Evolutionary conservation across 1,139 yeast genomes (phyloP).

Genomic region (Pichia sp.): DNA sequence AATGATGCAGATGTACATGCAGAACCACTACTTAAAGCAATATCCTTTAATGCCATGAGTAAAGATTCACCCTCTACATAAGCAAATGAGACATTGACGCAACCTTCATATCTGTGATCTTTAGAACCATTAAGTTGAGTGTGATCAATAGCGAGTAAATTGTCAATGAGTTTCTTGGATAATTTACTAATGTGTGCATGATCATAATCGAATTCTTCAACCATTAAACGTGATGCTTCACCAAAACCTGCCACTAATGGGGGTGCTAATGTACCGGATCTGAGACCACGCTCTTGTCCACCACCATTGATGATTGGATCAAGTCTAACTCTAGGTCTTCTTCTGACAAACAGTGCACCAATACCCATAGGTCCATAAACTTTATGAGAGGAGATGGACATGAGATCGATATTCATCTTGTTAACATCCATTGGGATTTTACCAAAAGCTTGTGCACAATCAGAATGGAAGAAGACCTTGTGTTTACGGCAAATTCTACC

Average conservation of each 20-base stretch:
- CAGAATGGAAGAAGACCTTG: slow-evolving; percentile 97
- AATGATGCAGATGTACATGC: slow-evolving; percentile 98
- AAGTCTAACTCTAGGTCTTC: slow-evolving; percentile 97
- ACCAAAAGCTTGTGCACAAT: slow-evolving; percentile 97
- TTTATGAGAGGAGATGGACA: slow-evolving; percentile 94
- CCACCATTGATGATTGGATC: slow-evolving; percentile 97
- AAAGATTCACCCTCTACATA: slow-evolving; percentile 97
- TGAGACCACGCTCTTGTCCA: slow-evolving; percentile 97
- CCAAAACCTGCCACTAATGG: slow-evolving; percentile 96
- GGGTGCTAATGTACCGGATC: slow-evolving; percentile 96
- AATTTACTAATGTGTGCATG: slow-evolving; percentile 59
- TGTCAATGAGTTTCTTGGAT: slow-evolving; percentile 64
- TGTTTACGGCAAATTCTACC: slow-evolving; percentile 80
- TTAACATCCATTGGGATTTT: slow-evolving; percentile 90
- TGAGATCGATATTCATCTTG: slow-evolving; percentile 82
- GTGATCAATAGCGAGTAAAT: slow-evolving; percentile 76
- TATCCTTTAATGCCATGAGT: slow-evolving; percentile 94
- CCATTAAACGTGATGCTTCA: slow-evolving; percentile 87
- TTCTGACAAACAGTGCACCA: slow-evolving; percentile 92
- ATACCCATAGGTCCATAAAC: slow-evolving; percentile 98
- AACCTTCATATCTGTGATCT: slow-evolving; percentile 73
- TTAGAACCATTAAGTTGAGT: slow-evolving; percentile 86
- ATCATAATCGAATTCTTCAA: slow-evolving; percentile 69
- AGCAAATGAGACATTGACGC: slow-evolving; percentile 95
- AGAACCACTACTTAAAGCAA: slow-evolving; percentile 95